Percentiles rank a stretch among this genome's conserved stretches.
phyloP scores from a whole-genome alignment of 129 eudicot species.

The Saposhnikovia divaricata region DNA sequence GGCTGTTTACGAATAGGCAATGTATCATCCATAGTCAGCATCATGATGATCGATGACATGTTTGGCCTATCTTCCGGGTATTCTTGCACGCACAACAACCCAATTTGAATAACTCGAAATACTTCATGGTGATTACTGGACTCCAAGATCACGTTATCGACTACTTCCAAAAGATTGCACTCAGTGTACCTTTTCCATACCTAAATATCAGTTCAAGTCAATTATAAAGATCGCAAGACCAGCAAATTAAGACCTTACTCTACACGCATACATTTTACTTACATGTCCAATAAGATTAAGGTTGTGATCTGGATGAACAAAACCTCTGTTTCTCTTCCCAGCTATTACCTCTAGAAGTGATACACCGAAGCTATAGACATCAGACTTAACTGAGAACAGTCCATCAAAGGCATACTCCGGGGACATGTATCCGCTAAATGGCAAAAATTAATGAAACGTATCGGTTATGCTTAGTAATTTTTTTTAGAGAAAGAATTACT shows the following conservation, averaged over 20 bases:
- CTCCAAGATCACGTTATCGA: neutral
- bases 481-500: neutral
- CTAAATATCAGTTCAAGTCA: neutral
- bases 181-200: slow-evolving; percentile 22
- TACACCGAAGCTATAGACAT: slow-evolving; percentile 30
- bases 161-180: slow-evolving; percentile 11
- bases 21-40: slow-evolving; percentile 19
- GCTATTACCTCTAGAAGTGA: slow-evolving; percentile 24
- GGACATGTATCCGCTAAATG: slow-evolving; percentile 21
- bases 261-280: neutral
- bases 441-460: neutral
- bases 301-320: slow-evolving; percentile 2
- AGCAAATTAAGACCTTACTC: neutral
- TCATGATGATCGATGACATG: slow-evolving; percentile 18
- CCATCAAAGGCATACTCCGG: slow-evolving; percentile 25
- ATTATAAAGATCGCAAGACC: neutral
- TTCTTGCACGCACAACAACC: slow-evolving; percentile 28
- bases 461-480: no score
- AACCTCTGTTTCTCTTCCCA: slow-evolving; percentile 21
- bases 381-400: slow-evolving; percentile 22
- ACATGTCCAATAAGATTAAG: slow-evolving; percentile 30
- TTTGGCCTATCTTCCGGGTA: slow-evolving; percentile 27
- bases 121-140: slow-evolving; percentile 11
- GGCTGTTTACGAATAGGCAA: slow-evolving; percentile 26
- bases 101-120: slow-evolving; percentile 15